These are phyloP conservation scores for Arabidopsis hybrid DNA, from an alignment of 441 rosid genomes.

Conservation along the genomic window DNA sequence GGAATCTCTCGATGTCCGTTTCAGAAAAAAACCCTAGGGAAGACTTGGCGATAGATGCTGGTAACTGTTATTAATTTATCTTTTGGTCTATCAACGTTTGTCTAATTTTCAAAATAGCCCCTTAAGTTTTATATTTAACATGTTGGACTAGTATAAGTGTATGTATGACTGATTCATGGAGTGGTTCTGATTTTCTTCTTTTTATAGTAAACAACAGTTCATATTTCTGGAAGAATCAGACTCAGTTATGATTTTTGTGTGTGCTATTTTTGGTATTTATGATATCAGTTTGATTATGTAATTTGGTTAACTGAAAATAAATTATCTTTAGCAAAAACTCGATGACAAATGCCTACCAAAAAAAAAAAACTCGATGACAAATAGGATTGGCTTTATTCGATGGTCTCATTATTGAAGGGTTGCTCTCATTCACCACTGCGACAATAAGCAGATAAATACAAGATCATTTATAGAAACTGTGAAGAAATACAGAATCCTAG, in stretches of 20 bases:
- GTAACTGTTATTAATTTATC: slow-evolving; percentile 25
- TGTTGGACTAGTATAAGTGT: background rate
- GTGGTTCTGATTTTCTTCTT: background rate
- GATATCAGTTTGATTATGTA: background rate
- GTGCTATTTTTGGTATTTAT: background rate
- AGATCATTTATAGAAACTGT: background rate
- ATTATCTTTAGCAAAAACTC: too few relatives aligned
- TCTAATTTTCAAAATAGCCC: background rate
- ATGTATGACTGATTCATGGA: background rate
- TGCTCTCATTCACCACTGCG: too few relatives aligned
- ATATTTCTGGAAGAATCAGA: background rate
- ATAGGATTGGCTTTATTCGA: too few relatives aligned
- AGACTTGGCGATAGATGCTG: slow-evolving; percentile 32
- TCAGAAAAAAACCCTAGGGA: slow-evolving; percentile 48
- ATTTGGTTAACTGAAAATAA: too few relatives aligned
- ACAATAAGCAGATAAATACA: background rate
- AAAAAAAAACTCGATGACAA: too few relatives aligned
- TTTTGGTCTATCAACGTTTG: slow-evolving; percentile 3
- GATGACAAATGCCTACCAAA: too few relatives aligned
- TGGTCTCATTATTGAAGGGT: too few relatives aligned
- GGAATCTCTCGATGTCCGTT: slow-evolving; percentile 45
- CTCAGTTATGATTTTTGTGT: background rate
- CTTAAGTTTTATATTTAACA: background rate
- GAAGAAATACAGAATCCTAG: background rate
- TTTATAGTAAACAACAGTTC: background rate